These are phyloP conservation scores for Piloderma croceum DNA, from an alignment of 768 basidiomycete species.

Conservation along the genomic window DNA sequence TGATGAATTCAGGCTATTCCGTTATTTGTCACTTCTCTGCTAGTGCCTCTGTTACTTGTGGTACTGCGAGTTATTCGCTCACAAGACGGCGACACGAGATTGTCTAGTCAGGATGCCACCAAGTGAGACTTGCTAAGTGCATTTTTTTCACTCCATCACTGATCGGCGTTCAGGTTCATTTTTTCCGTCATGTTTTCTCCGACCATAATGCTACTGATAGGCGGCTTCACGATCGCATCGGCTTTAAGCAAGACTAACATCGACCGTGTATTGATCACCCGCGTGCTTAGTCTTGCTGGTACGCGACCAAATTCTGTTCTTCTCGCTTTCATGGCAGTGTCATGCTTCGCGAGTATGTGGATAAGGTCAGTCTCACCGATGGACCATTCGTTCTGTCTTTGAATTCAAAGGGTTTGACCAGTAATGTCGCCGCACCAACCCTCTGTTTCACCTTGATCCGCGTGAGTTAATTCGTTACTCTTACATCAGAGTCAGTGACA, in stretches of 20 bases:
- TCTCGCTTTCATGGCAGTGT: constrained; percentile 91
- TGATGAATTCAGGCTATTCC: constrained; percentile 71
- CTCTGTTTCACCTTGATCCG: constrained; percentile 94
- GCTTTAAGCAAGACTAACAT: constrained; percentile 94
- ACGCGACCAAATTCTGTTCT: constrained; percentile 81
- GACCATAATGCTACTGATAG: constrained; percentile 97
- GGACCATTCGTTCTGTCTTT: not conserved
- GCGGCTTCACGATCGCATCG: constrained; percentile 96
- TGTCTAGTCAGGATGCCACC: constrained; percentile 68
- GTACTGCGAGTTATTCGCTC: constrained; percentile 72
- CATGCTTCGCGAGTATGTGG: constrained; percentile 99
- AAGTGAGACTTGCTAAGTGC: constrained; percentile 45
- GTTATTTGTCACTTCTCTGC: constrained; percentile 91
- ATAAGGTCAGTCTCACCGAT: constrained; percentile 57
- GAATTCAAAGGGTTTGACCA: constrained; percentile 21
- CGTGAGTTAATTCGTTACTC: constrained; percentile 39
- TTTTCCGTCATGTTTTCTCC: constrained; percentile 96
- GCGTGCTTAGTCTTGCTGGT: constrained; percentile 86
- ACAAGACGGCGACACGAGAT: constrained; percentile 41
- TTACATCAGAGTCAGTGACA: constrained; percentile 7
- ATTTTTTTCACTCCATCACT: constrained; percentile 7
- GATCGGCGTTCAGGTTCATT: constrained; percentile 53
- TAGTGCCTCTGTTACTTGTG: constrained; percentile 86
- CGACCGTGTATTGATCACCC: constrained; percentile 86
- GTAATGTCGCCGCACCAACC: constrained; percentile 96